Percentiles rank a stretch among this genome's conserved stretches.
Conservation (phyloP, 2,329 filamentous ascomycete genomes). For the Scortechinia acanthostroma region DNA sequence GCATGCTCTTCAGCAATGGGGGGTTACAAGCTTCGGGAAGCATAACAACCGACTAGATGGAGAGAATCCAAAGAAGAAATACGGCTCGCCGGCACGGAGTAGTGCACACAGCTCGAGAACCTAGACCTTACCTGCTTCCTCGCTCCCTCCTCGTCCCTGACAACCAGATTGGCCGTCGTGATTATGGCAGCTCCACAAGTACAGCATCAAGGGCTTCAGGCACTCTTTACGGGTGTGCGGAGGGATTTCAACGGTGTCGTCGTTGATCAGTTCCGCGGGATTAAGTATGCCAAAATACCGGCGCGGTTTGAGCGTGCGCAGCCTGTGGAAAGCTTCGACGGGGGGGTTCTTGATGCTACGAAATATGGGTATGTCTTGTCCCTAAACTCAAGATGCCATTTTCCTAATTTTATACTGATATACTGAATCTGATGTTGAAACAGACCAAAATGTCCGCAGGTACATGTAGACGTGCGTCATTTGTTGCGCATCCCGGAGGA, state of each 20-base stretch:
- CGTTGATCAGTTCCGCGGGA: conserved; percentile 4
- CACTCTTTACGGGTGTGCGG: background rate
- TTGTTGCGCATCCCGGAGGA: conserved; percentile 30
- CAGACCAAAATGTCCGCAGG: conserved; percentile 32
- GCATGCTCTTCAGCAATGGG: too few species aligned
- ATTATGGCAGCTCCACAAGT: background rate
- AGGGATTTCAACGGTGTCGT: background rate
- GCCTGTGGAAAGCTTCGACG: background rate
- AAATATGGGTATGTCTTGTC: conserved; percentile 3
- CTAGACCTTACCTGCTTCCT: too few species aligned
- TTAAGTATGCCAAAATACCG: conserved; percentile 4
- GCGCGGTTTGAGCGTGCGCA: conserved; percentile 3
- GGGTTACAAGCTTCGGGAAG: too few species aligned
- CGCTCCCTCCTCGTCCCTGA: too few species aligned
- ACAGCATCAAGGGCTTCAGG: background rate
- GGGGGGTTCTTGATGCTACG: conserved; percentile 3
- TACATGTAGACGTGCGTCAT: conserved; percentile 27
- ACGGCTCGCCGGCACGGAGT: too few species aligned
- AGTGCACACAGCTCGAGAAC: too few species aligned
- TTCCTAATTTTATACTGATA: background rate
- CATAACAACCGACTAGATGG: too few species aligned
- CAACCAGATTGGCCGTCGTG: too few species aligned
- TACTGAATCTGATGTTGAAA: conserved; percentile 5
- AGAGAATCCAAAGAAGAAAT: too few species aligned
- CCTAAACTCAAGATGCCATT: background rate